These are phyloP conservation scores for Emergomyces pasteurianus DNA, from an alignment of 2,329 filamentous ascomycete species.

Conservation along the genomic window DNA sequence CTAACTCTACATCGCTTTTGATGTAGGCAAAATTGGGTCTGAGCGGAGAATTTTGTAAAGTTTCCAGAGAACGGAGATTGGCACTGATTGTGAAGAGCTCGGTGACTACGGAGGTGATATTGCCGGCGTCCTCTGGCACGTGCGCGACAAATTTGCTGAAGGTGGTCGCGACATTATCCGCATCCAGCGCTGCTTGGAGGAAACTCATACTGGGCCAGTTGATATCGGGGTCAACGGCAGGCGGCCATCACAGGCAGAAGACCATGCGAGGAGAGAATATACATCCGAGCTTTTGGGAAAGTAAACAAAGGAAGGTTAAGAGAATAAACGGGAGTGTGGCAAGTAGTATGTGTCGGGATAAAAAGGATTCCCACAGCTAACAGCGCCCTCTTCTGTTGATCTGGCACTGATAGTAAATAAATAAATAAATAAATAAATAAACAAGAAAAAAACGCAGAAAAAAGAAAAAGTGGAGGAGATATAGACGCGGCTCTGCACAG, in stretches of 20 bases:
- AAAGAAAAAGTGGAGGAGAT: neutral
- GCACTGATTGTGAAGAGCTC: conserved; percentile 44
- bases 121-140: conserved; percentile 39
- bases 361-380: neutral
- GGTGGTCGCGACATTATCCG: conserved; percentile 42
- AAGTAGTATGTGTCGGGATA: too few species aligned
- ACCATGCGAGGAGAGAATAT: neutral
- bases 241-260: neutral
- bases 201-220: conserved; percentile 27
- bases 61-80: conserved; percentile 37
- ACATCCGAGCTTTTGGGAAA: neutral
- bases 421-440: neutral
- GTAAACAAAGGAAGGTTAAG: neutral
- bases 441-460: neutral
- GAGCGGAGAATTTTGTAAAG: conserved; percentile 28
- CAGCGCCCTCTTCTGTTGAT: neutral
- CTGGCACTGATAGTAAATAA: neutral
- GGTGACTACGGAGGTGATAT: conserved; percentile 43
- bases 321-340: neutral
- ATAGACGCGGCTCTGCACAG: neutral
- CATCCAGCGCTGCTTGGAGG: conserved; percentile 34
- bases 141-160: conserved; percentile 39
- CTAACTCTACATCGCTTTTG: conserved; percentile 36
- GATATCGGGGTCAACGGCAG: conserved; percentile 4
- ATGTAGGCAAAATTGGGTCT: conserved; percentile 29